These are phyloP conservation scores for Eutrema yunnanense DNA, from an alignment of 345 rosid species.

Conservation along the genomic window DNA sequence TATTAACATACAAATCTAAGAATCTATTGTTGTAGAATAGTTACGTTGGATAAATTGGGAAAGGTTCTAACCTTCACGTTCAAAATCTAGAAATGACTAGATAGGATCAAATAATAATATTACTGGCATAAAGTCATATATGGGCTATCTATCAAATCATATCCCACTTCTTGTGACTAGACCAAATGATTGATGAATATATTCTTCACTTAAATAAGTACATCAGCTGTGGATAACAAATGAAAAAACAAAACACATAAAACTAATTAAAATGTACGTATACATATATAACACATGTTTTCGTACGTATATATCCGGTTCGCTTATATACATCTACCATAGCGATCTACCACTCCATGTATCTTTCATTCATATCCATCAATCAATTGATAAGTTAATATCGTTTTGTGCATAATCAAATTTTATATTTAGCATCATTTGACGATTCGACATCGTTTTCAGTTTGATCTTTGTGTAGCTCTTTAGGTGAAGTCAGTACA, in stretches of 20 bases:
- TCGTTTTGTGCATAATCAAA: neutral
- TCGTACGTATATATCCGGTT: neutral
- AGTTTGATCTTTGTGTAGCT: neutral
- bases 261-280: neutral
- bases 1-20: too few species aligned
- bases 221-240: neutral
- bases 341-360: neutral
- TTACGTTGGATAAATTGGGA: too few species aligned
- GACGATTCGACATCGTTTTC: neutral
- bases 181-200: constrained; percentile 23
- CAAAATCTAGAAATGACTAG: neutral
- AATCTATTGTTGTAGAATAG: neutral
- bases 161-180: constrained; percentile 10
- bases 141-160: constrained; percentile 12
- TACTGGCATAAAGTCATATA: constrained; percentile 8
- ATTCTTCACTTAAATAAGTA: neutral
- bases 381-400: neutral
- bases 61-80: too few species aligned
- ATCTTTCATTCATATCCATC: neutral
- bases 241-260: neutral
- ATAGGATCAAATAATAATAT: constrained; percentile 11
- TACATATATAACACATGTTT: neutral
- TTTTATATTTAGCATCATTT: neutral
- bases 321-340: neutral
- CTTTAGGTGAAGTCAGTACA: neutral